A percentile compares a stretch with the other conserved stretches of the same genome.
Evolutionary conservation across 2,329 filamentous ascomycete genomes (phyloP).

Genomic region (Microthyrium microscopicum): DNA sequence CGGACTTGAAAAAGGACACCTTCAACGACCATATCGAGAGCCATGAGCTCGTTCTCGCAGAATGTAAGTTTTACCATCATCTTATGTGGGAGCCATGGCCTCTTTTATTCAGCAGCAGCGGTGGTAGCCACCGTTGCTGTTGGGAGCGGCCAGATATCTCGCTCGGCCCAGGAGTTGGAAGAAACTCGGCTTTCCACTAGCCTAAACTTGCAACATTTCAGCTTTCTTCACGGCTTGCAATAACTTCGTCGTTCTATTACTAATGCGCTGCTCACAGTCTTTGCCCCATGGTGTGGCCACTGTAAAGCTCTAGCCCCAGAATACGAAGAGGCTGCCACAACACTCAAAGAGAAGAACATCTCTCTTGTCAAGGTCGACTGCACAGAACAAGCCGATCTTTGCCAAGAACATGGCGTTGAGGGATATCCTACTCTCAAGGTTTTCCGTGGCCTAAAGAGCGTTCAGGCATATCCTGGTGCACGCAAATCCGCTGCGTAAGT

Average conservation of each 20-base stretch:
- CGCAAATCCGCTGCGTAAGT: conserved; percentile 62
- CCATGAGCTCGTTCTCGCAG: conserved; percentile 80
- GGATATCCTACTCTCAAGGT: conserved; percentile 98
- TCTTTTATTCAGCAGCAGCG: neutral
- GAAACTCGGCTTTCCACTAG: no score
- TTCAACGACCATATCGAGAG: conserved; percentile 75
- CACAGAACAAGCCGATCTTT: conserved; percentile 85
- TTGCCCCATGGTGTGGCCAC: conserved; percentile 85
- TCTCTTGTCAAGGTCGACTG: conserved; percentile 80
- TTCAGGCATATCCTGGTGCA: conserved; percentile 71
- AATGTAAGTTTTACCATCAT: conserved; percentile 47
- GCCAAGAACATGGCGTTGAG: conserved; percentile 78
- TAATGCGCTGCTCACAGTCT: conserved; percentile 45
- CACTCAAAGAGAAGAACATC: conserved; percentile 77
- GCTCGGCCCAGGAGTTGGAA: no score
- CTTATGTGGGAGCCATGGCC: neutral
- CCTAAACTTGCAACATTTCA: no score
- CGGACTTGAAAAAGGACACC: conserved; percentile 66
- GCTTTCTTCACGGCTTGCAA: no score
- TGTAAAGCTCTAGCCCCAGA: conserved; percentile 95
- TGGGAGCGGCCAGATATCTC: no score
- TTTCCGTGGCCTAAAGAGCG: conserved; percentile 78
- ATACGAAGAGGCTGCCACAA: conserved; percentile 74
- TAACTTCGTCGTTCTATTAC: conserved; percentile 10
- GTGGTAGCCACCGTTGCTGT: no score